phyloP scores from a whole-genome alignment of 768 basidiomycete genomes.

The Trichaptum fuscoviolaceum region DNA sequence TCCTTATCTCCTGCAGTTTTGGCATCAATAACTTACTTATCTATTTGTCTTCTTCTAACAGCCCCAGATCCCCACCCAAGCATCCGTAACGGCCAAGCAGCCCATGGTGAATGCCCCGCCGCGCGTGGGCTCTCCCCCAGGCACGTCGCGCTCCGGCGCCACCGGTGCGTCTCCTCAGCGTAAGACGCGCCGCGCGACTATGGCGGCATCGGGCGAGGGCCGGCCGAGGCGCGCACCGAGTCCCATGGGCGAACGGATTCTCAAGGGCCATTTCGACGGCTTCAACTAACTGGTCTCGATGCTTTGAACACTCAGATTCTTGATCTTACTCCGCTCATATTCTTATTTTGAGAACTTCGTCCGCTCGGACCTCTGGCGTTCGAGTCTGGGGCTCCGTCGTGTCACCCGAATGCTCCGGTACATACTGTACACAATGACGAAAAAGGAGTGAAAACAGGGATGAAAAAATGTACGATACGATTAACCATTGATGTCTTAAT shows the following conservation, averaged over 20 bases:
- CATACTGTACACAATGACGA: too few species aligned
- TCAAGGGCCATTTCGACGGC: conserved; percentile 88
- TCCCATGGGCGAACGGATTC: conserved; percentile 87
- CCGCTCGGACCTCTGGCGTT: too few species aligned
- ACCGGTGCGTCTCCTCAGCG: conserved; percentile 23
- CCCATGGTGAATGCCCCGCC: not conserved
- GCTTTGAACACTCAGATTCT: not conserved
- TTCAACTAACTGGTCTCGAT: conserved; percentile 48
- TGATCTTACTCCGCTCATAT: not conserved
- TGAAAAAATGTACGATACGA: not conserved
- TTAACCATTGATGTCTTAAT: not conserved
- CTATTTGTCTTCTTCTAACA: conserved; percentile 21
- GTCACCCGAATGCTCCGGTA: not conserved
- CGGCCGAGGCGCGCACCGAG: conserved; percentile 63
- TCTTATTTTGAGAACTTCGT: not conserved
- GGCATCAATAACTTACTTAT: conserved; percentile 9
- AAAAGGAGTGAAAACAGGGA: not conserved
- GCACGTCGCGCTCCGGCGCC: conserved; percentile 6
- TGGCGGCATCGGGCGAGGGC: conserved; percentile 37
- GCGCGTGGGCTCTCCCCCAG: conserved; percentile 9
- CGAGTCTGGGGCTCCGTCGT: not conserved
- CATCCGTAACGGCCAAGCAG: conserved; percentile 15
- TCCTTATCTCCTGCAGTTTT: conserved; percentile 13
- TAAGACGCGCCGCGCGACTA: conserved; percentile 53
- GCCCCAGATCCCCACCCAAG: conserved; percentile 45